phyloP scores from a whole-genome alignment of 495 filamentous ascomycete genomes.

The Mycothermus thermophilus region DNA sequence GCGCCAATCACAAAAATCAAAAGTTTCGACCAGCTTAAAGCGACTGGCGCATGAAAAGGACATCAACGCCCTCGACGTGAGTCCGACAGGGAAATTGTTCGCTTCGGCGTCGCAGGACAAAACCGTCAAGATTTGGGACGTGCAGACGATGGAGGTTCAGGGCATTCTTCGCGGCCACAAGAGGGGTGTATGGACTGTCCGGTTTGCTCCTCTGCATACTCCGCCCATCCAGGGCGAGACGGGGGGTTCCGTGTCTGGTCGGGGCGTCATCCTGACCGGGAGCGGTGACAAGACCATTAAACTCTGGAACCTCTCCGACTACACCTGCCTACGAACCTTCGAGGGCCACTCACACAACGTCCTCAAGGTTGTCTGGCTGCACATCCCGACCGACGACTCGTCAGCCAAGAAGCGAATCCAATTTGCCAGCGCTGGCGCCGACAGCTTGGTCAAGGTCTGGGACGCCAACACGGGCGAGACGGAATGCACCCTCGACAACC shows the following conservation, averaged over 20 bases:
- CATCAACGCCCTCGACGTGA: slow-evolving; percentile 86
- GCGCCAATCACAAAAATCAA: slow-evolving; percentile 25
- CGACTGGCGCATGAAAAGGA: slow-evolving; percentile 96
- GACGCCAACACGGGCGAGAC: slow-evolving; percentile 66
- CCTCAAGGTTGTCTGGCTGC: slow-evolving; percentile 84
- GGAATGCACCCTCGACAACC: slow-evolving; percentile 84
- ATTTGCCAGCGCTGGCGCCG: slow-evolving; percentile 77
- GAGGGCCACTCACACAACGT: slow-evolving; percentile 95
- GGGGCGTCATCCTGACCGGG: slow-evolving; percentile 71
- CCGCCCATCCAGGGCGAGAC: slow-evolving; percentile 58
- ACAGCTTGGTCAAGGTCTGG: slow-evolving; percentile 97
- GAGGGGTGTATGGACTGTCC: slow-evolving; percentile 88
- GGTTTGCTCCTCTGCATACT: slow-evolving; percentile 66
- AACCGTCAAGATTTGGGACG: slow-evolving; percentile 91
- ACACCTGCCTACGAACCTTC: slow-evolving; percentile 82
- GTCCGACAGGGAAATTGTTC: slow-evolving; percentile 54
- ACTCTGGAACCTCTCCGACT: slow-evolving; percentile 87
- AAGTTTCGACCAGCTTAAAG: slow-evolving; percentile 52
- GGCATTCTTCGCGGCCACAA: slow-evolving; percentile 86
- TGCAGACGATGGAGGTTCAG: slow-evolving; percentile 71
- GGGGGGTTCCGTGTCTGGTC: slow-evolving; percentile 47
- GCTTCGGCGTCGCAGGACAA: slow-evolving; percentile 93
- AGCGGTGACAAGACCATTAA: slow-evolving; percentile 93
- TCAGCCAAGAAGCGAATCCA: slow-evolving; percentile 41
- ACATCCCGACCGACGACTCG: slow-evolving; percentile 37